Conservation (phyloP, 2,329 filamentous ascomycete genomes). For the Hirsutella minnesotensis region DNA sequence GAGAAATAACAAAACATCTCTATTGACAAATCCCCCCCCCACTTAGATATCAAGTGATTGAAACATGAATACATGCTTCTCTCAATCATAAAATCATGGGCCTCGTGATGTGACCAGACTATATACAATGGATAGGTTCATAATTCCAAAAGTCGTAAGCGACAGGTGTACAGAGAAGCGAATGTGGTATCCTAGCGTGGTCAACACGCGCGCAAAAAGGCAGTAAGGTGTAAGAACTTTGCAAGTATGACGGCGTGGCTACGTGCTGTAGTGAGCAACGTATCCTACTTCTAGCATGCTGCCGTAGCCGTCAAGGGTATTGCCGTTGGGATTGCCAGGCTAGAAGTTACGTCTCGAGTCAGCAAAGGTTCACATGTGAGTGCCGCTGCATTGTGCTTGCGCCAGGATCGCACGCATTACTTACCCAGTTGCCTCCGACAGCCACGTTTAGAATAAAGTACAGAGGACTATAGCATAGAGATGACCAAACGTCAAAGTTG, state of each 20-base stretch:
- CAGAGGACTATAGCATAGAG: constrained; percentile 36
- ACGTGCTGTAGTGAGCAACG: constrained; percentile 27
- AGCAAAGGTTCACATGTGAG: neutral
- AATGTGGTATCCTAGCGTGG: neutral
- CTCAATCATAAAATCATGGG: neutral
- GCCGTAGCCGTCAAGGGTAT: constrained; percentile 32
- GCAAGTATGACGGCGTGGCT: too few species aligned
- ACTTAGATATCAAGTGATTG: too few species aligned
- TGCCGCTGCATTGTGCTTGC: too few species aligned
- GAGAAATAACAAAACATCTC: too few species aligned
- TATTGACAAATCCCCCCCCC: too few species aligned
- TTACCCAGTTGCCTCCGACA: constrained; percentile 40
- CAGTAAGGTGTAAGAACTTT: neutral
- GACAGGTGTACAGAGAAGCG: constrained; percentile 7
- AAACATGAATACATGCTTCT: too few species aligned
- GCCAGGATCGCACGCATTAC: constrained; percentile 10
- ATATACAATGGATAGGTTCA: neutral
- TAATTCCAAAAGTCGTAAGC: constrained; percentile 2
- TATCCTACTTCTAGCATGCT: constrained; percentile 41
- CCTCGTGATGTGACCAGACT: neutral
- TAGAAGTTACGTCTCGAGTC: constrained; percentile 8
- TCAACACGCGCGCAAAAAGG: neutral
- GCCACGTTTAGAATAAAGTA: constrained; percentile 44
- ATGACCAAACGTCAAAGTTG: constrained; percentile 34
- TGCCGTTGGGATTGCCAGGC: constrained; percentile 35